A percentile compares a stretch with the other conserved stretches of the same genome.
phyloP scores from a whole-genome alignment of 129 eudicot genomes.

The Silybum marianum region DNA sequence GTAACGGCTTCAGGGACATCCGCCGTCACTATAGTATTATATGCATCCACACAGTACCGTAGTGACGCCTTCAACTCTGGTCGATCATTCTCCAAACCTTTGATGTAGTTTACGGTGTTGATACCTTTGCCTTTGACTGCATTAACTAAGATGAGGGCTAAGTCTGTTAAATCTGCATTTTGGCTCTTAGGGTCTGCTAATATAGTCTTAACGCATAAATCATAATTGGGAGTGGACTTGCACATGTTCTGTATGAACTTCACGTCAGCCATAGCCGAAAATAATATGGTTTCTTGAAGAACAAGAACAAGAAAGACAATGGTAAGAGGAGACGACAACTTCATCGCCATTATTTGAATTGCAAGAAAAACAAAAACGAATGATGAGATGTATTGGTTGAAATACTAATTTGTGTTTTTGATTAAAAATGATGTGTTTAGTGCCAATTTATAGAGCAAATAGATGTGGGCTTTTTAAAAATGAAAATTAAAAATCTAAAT shows the following conservation, averaged over 20 bases:
- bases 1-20: conserved; percentile 36
- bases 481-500: background rate
- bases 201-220: conserved; percentile 37
- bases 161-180: conserved; percentile 38
- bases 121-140: conserved; percentile 34
- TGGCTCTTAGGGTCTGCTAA: conserved; percentile 39
- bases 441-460: background rate
- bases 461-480: background rate
- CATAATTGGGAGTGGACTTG: conserved; percentile 37
- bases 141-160: conserved; percentile 42
- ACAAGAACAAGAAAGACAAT: conserved; percentile 18
- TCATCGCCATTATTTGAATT: background rate
- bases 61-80: conserved; percentile 22
- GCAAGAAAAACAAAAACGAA: background rate
- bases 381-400: background rate
- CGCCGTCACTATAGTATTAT: conserved; percentile 23
- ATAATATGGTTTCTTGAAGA: conserved; percentile 20
- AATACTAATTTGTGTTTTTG: background rate
- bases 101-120: background rate
- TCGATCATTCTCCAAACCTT: background rate
- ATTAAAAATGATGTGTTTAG: background rate
- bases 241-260: conserved; percentile 44
- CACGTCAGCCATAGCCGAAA: conserved; percentile 25
- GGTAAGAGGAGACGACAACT: conserved; percentile 2
- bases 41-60: conserved; percentile 28